phyloP scores from a whole-genome alignment of 148 eudicot genomes.

The Silene conica region DNA sequence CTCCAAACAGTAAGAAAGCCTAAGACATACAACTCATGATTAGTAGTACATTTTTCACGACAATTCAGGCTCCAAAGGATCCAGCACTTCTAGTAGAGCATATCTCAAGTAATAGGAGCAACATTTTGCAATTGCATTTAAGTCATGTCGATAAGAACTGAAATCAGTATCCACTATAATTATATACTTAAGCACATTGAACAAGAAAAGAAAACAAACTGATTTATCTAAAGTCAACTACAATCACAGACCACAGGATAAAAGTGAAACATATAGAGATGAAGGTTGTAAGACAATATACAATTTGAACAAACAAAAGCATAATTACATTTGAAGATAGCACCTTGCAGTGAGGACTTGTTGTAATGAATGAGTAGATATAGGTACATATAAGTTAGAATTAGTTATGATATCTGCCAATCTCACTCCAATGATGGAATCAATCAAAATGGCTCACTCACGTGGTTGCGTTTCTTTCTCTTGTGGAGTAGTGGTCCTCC shows the following conservation, averaged over 20 bases:
- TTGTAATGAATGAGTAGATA: not conserved
- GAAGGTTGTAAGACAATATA: not conserved
- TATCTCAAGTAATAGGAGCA: not conserved
- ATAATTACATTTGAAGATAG: not conserved
- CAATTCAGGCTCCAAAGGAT: conserved; percentile 1
- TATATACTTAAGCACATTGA: not conserved
- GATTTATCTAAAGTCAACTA: not conserved
- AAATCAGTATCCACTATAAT: no score
- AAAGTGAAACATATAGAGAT: not conserved
- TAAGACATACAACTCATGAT: conserved; percentile 26
- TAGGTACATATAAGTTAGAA: not conserved
- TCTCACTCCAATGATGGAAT: not conserved
- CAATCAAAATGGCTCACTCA: no score
- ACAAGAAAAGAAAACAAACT: not conserved
- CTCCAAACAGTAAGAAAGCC: conserved; percentile 93
- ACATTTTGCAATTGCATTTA: not conserved
- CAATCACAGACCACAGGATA: not conserved
- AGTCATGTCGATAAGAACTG: no score
- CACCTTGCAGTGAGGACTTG: not conserved
- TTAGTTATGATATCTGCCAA: not conserved
- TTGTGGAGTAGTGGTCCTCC: no score
- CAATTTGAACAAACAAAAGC: not conserved
- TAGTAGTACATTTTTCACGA: not conserved
- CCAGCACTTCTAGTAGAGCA: not conserved
- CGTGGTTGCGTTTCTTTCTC: no score